Evolutionary conservation across 495 filamentous ascomycete species (phyloP).

Genomic region (Aspergillus sparsus): DNA sequence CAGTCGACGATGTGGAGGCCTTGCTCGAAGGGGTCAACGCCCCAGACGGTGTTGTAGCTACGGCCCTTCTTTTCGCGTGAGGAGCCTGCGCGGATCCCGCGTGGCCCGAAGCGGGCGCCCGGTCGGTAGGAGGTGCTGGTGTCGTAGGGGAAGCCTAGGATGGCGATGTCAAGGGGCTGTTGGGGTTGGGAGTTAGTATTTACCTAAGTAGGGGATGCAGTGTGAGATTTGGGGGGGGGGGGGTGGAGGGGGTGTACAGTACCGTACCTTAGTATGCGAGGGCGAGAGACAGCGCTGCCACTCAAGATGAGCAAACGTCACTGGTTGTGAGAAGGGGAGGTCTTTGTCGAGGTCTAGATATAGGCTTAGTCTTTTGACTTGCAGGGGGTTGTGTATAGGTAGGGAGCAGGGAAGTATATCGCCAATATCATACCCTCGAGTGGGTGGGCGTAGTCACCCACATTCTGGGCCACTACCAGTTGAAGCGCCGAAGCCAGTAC

Average conservation of each 20-base stretch:
- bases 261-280: conserved; percentile 17
- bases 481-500: neutral
- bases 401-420: too few species aligned
- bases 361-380: neutral
- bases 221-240: neutral
- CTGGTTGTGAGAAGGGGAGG: conserved; percentile 30
- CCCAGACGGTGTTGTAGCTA: conserved; percentile 37
- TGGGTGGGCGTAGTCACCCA: conserved; percentile 15
- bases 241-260: conserved; percentile 3
- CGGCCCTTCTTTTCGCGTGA: conserved; percentile 30
- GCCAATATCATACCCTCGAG: conserved; percentile 13
- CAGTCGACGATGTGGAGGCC: conserved; percentile 62
- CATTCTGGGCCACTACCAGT: conserved; percentile 2
- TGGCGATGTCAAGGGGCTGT: conserved; percentile 27
- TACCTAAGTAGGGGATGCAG: neutral
- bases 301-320: conserved; percentile 32
- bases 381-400: neutral
- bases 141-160: conserved; percentile 32
- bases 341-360: conserved; percentile 28
- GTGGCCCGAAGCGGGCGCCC: conserved; percentile 69
- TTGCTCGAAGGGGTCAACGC: conserved; percentile 52
- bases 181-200: neutral
- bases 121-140: conserved; percentile 62
- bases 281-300: conserved; percentile 28
- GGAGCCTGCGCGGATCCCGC: conserved; percentile 65